Base-by-base conservation (phyloP, 2,329 filamentous ascomycete species). In the Penicillium freii region DNA sequence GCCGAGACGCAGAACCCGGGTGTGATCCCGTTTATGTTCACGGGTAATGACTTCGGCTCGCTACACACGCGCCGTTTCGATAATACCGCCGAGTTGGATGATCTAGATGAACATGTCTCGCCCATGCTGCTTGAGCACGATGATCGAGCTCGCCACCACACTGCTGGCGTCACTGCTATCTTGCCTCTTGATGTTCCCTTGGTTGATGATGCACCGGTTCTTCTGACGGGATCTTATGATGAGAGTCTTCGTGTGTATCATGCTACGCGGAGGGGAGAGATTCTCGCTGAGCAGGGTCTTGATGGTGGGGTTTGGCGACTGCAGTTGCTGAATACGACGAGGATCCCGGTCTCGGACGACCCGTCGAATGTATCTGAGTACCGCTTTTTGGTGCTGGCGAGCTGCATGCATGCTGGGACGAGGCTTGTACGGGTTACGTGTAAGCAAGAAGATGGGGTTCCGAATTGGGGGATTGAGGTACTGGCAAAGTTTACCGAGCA, bases 151-250 rank as follows among this genome's bases (percentile, higher is more conserved):
- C 86, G 80, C 59, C 81, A 82, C 17, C 91, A 96, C 67, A 80
- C 80, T n/a, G 91, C 92, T 1, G 93, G 94, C 11, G 89, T 97
- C 1, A 96, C 92, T 0, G 86, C 91, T 2, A 94, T 97, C 53
- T 74, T 97, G 2, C 90, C 92, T 0, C 76, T 96, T 2, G 69
- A 80, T 1, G 66, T 72, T 1, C 64, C 70, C 0, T 42, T 69
- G 5, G 63, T 71, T 9, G 77, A 81, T 9, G 77, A 77, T 3
- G 79, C 80, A 1, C 78, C 81, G 4, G 69, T 94, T 5, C 73
- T 96, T 2, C 68, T 96, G 3, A 97, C 92, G 0, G 94, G 94
- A 4, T 95, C 91, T 69, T 99, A 97, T 69, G 94, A 97, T 67
- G 92, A 97, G 66, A 80, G 82, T 59, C 78, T 97, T 19, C 84